Evolutionary conservation across 1,284 basidiomycete genomes (phyloP).

Genomic region (Leccinum ponderosum): DNA sequence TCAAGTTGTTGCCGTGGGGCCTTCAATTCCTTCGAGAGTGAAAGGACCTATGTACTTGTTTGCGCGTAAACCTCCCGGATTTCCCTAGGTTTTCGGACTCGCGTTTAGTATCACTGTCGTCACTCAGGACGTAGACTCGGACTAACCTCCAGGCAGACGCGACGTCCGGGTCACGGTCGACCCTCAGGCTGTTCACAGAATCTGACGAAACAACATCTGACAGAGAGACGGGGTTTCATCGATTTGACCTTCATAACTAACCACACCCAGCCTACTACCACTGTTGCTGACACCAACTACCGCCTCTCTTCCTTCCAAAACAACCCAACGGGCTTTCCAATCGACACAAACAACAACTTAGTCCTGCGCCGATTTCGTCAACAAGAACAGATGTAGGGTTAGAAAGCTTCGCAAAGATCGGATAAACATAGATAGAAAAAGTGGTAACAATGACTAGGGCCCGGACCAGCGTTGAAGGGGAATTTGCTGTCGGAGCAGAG

Average conservation of each 20-base stretch:
- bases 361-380: conserved; percentile 83
- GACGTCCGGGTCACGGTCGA: too few relatives aligned
- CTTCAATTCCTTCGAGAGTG: too few relatives aligned
- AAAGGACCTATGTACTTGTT: too few relatives aligned
- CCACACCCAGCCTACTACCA: conserved; percentile 76
- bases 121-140: too few relatives aligned
- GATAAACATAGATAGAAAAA: conserved; percentile 76
- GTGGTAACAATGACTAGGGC: conserved; percentile 89
- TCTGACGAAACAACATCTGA: too few relatives aligned
- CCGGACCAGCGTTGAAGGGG: conserved; percentile 39
- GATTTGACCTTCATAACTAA: conserved; percentile 82
- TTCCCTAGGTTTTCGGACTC: too few relatives aligned
- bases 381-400: conserved; percentile 68
- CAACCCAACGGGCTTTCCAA: conserved; percentile 67
- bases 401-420: conserved; percentile 75
- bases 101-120: too few relatives aligned
- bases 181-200: too few relatives aligned
- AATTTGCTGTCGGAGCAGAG: conserved; percentile 2
- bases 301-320: conserved; percentile 91
- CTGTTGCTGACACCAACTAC: conserved; percentile 87
- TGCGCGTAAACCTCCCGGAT: too few relatives aligned
- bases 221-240: too few relatives aligned
- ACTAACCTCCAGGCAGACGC: too few relatives aligned
- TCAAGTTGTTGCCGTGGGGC: too few relatives aligned
- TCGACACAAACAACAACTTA: conserved; percentile 86